Percentiles rank a stretch among this genome's conserved stretches.
Conservation (phyloP, 176 grass and related monocot species). For the Aegilops sharonensis region DNA sequence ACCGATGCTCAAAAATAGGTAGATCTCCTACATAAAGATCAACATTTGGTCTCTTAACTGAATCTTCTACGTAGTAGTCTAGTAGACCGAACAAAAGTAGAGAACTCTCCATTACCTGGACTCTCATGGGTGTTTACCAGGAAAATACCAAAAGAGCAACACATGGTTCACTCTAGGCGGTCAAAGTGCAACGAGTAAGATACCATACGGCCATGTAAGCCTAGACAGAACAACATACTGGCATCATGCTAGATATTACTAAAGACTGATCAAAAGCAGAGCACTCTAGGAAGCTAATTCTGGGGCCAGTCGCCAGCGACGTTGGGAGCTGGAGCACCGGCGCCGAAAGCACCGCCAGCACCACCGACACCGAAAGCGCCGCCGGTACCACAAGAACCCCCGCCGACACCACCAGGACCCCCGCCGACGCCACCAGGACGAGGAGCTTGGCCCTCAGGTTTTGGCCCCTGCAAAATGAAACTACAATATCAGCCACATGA, state of each 20-base stretch:
- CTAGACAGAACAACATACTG: not conserved
- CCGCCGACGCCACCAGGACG: not conserved
- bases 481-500: not conserved
- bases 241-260: not conserved
- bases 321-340: not conserved
- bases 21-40: not conserved
- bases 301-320: not conserved
- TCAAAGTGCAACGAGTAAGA: too few species aligned
- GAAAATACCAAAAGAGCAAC: too few species aligned
- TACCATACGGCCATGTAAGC: too few species aligned
- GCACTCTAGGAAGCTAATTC: not conserved
- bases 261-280: not conserved
- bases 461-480: conserved; percentile 20
- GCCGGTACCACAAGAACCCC: not conserved
- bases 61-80: too few species aligned
- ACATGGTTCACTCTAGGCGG: too few species aligned
- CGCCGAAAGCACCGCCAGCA: not conserved
- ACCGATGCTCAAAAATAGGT: not conserved
- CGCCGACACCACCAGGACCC: not conserved
- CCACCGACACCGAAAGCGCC: not conserved
- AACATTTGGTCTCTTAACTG: too few species aligned
- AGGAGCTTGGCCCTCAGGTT: conserved; percentile 23
- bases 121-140: too few species aligned
- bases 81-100: too few species aligned
- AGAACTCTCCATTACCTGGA: not conserved